Evolutionary conservation across 139 green algal genomes (phyloP).

Genomic region (Tetradesmus obliquus): DNA sequence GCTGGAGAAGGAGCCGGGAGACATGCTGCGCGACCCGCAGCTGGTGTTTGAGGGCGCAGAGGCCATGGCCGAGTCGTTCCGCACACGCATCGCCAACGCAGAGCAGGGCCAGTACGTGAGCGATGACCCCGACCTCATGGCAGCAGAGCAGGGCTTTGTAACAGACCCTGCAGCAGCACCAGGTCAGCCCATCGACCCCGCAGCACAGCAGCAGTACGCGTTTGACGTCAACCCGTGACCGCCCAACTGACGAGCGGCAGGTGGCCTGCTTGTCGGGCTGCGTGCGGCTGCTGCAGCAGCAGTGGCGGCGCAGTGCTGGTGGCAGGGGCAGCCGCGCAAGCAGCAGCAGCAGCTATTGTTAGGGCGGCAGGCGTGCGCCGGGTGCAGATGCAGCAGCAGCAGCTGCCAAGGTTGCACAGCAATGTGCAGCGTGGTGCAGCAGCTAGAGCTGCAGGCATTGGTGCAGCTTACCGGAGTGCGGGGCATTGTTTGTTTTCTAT

Average conservation of each 20-base stretch:
- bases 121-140: not conserved
- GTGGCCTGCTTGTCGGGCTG: not conserved
- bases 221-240: conserved; percentile 17
- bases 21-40: conserved; percentile 94
- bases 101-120: conserved; percentile 4
- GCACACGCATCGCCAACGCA: conserved; percentile 49
- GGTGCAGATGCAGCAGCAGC: not conserved
- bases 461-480: not conserved
- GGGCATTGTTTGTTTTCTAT: not conserved
- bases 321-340: not conserved
- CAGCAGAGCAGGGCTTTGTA: conserved; percentile 17
- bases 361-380: not conserved
- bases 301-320: not conserved
- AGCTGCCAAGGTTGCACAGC: not conserved
- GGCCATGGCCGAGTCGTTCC: conserved; percentile 93
- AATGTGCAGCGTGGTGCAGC: not conserved
- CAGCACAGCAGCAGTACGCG: conserved; percentile 41
- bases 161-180: not conserved
- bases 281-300: not conserved
- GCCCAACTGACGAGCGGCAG: not conserved
- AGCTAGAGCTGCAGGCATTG: not conserved
- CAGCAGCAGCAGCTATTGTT: not conserved
- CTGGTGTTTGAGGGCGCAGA: conserved; percentile 97
- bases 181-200: not conserved
- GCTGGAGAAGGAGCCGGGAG: conserved; percentile 95